Conservation (phyloP, 305 asterid species). For the Striga hermonthica region DNA sequence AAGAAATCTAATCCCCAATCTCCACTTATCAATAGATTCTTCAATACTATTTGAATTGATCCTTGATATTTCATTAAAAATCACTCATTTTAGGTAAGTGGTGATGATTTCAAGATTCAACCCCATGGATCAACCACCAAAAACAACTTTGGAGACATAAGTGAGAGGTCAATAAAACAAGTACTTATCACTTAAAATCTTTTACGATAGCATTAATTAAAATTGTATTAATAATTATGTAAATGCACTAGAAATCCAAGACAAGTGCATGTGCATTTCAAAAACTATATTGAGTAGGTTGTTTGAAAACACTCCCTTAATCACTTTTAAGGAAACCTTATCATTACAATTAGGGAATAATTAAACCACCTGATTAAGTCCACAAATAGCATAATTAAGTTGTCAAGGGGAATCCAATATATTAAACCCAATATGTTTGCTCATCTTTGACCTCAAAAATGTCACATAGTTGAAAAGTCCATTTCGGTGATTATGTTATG, state of each 20-base stretch:
- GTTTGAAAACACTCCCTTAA: conserved; percentile 25
- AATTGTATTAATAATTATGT: conserved; percentile 23
- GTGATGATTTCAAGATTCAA: conserved; percentile 26
- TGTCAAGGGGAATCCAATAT: conserved; percentile 25
- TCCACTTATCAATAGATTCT: no score
- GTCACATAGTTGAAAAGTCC: conserved; percentile 8
- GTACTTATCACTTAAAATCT: conserved; percentile 28
- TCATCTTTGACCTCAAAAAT: conserved; percentile 16
- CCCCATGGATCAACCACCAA: conserved; percentile 18
- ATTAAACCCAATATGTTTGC: neutral
- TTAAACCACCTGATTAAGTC: neutral
- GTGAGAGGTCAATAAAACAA: conserved; percentile 2
- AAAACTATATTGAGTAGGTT: conserved; percentile 37
- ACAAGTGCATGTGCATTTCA: conserved; percentile 27
- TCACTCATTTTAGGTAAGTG: conserved; percentile 32
- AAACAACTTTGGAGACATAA: conserved; percentile 10
- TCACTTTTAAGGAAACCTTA: conserved; percentile 35
- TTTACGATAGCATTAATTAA: conserved; percentile 13
- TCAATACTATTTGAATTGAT: no score
- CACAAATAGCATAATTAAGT: neutral
- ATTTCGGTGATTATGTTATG: conserved; percentile 21
- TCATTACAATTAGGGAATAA: conserved; percentile 26
- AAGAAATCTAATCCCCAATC: no score
- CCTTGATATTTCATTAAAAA: conserved; percentile 20
- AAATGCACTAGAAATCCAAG: conserved; percentile 12